Evolutionary conservation across 2,329 filamentous ascomycete genomes (phyloP).

Genomic region (Mycosphaerella arachidis): DNA sequence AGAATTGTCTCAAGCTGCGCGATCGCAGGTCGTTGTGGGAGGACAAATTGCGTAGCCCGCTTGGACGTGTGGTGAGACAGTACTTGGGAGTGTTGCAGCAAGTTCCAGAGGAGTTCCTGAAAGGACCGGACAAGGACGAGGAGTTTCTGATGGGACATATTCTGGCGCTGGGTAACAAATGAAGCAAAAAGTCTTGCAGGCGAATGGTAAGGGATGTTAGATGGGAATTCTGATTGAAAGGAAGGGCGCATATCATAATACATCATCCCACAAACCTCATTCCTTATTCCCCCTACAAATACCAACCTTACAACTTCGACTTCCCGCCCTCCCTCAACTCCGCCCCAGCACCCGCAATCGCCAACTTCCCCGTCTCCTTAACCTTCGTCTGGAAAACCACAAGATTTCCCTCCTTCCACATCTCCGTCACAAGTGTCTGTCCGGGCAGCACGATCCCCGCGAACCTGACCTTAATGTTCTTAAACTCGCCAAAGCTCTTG

Average conservation of each 20-base stretch:
- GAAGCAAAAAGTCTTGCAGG: background rate
- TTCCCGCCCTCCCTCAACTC: slow-evolving; percentile 59
- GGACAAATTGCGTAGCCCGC: background rate
- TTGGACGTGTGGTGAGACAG: background rate
- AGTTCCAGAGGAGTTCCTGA: background rate
- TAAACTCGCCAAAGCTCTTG: slow-evolving; percentile 74
- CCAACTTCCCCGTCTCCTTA: slow-evolving; percentile 87
- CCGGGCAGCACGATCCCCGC: slow-evolving; percentile 79
- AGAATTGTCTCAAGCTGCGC: background rate
- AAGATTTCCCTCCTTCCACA: slow-evolving; percentile 82
- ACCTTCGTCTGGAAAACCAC: slow-evolving; percentile 84
- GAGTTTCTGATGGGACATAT: background rate
- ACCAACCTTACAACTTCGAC: slow-evolving; percentile 43
- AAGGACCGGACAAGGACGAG: background rate
- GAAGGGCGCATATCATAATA: no score
- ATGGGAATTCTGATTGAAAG: background rate
- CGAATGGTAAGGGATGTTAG: no score
- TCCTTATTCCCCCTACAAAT: background rate
- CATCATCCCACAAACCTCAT: background rate
- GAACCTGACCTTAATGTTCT: slow-evolving; percentile 90
- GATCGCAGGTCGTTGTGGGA: background rate
- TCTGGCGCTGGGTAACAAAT: background rate
- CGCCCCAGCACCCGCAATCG: slow-evolving; percentile 74
- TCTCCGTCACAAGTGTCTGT: slow-evolving; percentile 86
- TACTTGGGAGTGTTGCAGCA: background rate